A percentile compares a stretch with the other conserved stretches of the same genome.
Conservation (phyloP, 2,329 filamentous ascomycete species). For the Xylaria sp. region DNA sequence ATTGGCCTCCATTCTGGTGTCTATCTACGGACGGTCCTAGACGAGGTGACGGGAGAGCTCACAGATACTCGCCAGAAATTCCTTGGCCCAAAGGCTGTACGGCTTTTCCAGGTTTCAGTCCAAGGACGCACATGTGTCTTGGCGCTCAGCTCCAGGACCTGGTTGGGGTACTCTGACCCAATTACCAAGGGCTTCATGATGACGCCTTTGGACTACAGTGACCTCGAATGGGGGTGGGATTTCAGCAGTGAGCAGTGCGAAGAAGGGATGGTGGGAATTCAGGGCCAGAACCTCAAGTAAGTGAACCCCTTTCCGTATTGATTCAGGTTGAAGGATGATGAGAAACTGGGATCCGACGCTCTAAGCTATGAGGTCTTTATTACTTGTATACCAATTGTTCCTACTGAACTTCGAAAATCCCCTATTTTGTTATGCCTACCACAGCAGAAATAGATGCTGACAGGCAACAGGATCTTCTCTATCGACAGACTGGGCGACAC, state of each 20-base stretch:
- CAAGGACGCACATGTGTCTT: conserved; percentile 83
- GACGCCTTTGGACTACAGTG: conserved; percentile 85
- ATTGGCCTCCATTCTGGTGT: conserved; percentile 96
- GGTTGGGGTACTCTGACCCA: conserved; percentile 90
- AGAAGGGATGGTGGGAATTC: conserved; percentile 92
- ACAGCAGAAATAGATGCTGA: conserved; percentile 37
- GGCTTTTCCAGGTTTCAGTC: conserved; percentile 88
- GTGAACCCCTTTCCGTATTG: conserved; percentile 36
- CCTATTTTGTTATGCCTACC: neutral
- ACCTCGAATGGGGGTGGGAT: conserved; percentile 92
- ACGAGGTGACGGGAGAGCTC: conserved; percentile 93
- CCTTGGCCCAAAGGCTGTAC: conserved; percentile 85
- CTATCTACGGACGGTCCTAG: conserved; percentile 90
- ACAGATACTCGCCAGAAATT: conserved; percentile 95
- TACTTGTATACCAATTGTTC: conserved; percentile 84
- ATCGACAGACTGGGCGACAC: conserved; percentile 86
- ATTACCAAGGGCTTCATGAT: conserved; percentile 88
- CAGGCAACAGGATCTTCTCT: conserved; percentile 74
- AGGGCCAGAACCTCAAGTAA: conserved; percentile 85
- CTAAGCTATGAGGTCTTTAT: conserved; percentile 60
- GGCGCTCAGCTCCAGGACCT: conserved; percentile 89
- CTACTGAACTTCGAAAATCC: conserved; percentile 70
- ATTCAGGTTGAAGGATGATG: conserved; percentile 58
- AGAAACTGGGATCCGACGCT: conserved; percentile 63
- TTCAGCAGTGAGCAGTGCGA: conserved; percentile 94